Evolutionary conservation across 768 basidiomycete species (phyloP), one percentile per base, ranked within the genome.

Genomic region (Thelephora aurantiotincta): DNA sequence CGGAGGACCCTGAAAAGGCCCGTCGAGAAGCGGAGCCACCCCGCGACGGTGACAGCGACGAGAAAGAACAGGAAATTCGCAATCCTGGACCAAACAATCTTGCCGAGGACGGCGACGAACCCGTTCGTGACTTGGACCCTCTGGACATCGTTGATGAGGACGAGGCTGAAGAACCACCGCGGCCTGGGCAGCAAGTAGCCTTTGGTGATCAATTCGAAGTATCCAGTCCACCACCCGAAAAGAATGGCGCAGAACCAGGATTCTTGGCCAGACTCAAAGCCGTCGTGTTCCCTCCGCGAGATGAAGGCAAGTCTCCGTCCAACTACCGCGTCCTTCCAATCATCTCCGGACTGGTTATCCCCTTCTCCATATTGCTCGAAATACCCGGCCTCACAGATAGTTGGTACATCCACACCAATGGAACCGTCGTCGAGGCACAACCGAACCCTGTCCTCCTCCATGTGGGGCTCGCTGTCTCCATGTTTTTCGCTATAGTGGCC

Each of bases 341-440:
- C 36, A 48, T 85, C 7, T 77, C 83, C 12, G 81, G 80, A 16
- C 67, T 82, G 35, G 59, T 78, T 50, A 75, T 84, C 34, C 82
- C 84, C 0, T 86, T 91, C 55, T 74, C 80, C 14, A 82, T 89
- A 44, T 68, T 91, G n/a, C 68, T 90, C 26, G 82, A 83, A 55
- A 84, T 91, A 23, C 88, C 88, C 0, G 81, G 82, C 13, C 62
- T 89, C 11, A 89, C 84, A 1, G 79, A 78, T 50, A 70, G 73
- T 46, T 85, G 83, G 85, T 85, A 79, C 52, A 71, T 82, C 48
- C 71, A 70, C 5, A 84, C 75, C 0, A 63, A 67, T 26, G 58
- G 65, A 16, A 63, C 72, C 49, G 36, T 68, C 20, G 60, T 65
- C 3, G 62, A 81, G 33, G 66, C 60, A 5, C 68, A 63, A 44